Percentiles rank a stretch among this genome's conserved stretches.
These are phyloP conservation scores for Viridothelium virens DNA, from an alignment of 495 filamentous ascomycete species.

Conservation along the genomic window DNA sequence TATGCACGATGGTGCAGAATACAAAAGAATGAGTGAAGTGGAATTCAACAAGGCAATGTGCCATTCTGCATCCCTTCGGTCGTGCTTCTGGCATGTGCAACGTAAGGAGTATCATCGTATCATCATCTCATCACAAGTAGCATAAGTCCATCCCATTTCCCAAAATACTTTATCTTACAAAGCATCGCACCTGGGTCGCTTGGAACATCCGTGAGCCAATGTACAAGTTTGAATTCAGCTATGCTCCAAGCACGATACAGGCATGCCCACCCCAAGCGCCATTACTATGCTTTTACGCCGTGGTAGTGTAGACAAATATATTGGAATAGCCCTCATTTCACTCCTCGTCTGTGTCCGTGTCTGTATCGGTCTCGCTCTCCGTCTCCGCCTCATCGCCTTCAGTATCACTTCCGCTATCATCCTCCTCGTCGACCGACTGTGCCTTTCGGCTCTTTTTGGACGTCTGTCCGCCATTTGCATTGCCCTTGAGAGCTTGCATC, in stretches of 20 bases:
- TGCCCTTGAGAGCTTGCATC: conserved; percentile 81
- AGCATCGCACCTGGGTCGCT: too few species aligned
- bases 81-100: too few species aligned
- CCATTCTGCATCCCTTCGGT: too few species aligned
- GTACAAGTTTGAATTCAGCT: too few species aligned
- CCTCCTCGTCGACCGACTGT: conserved; percentile 45
- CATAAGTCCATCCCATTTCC: too few species aligned
- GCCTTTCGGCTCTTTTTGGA: conserved; percentile 42
- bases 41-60: too few species aligned
- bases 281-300: not conserved
- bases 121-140: too few species aligned
- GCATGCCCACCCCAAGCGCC: not conserved
- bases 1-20: too few species aligned
- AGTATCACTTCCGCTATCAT: conserved; percentile 46
- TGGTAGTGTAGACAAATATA: not conserved
- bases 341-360: conserved; percentile 57
- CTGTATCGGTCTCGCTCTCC: conserved; percentile 60
- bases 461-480: conserved; percentile 39
- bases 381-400: conserved; percentile 39
- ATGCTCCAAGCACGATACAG: not conserved
- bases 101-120: too few species aligned
- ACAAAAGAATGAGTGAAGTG: too few species aligned
- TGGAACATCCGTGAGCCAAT: too few species aligned
- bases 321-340: conserved; percentile 12
- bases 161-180: too few species aligned